Evolutionary conservation across 2,329 filamentous ascomycete genomes (phyloP).

Genomic region (Macrophomina tecta): DNA sequence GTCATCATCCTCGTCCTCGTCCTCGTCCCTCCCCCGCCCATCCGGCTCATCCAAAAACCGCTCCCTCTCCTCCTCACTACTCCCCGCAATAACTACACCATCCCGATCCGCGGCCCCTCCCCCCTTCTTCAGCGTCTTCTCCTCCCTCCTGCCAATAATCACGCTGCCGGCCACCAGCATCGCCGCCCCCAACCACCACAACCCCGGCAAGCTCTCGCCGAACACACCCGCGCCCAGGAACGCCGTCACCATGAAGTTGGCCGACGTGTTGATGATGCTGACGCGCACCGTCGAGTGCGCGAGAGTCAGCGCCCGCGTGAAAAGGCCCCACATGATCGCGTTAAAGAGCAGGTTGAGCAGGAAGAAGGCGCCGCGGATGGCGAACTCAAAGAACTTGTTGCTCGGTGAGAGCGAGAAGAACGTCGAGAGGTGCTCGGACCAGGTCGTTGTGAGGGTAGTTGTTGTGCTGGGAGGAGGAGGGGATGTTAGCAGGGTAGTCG

Average conservation of each 20-base stretch:
- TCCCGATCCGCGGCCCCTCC: constrained; percentile 2
- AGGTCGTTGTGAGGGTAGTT: constrained; percentile 62
- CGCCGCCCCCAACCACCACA: constrained; percentile 79
- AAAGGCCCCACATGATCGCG: constrained; percentile 83
- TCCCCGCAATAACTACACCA: background rate
- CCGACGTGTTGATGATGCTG: constrained; percentile 80
- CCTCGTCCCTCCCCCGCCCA: background rate
- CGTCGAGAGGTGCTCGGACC: constrained; percentile 57
- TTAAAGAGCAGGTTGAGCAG: constrained; percentile 76
- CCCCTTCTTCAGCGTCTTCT: constrained; percentile 29
- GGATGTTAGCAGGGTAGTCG: background rate
- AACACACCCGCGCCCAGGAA: constrained; percentile 74
- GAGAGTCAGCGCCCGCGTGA: constrained; percentile 76
- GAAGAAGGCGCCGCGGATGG: constrained; percentile 70
- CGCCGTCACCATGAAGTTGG: constrained; percentile 81
- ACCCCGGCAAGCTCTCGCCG: constrained; percentile 69
- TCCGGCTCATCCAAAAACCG: constrained; percentile 8
- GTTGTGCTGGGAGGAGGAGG: constrained; percentile 58
- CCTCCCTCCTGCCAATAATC: constrained; percentile 73
- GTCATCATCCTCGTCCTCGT: constrained; percentile 33
- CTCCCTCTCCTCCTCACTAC: constrained; percentile 55
- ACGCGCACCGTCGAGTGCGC: constrained; percentile 80
- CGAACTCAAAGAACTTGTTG: constrained; percentile 56
- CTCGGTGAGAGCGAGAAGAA: constrained; percentile 53
- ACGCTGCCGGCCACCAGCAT: constrained; percentile 78